Base-by-base conservation (phyloP, 805 yeast genomes). In the Scheffersomyces coipomensis region DNA sequence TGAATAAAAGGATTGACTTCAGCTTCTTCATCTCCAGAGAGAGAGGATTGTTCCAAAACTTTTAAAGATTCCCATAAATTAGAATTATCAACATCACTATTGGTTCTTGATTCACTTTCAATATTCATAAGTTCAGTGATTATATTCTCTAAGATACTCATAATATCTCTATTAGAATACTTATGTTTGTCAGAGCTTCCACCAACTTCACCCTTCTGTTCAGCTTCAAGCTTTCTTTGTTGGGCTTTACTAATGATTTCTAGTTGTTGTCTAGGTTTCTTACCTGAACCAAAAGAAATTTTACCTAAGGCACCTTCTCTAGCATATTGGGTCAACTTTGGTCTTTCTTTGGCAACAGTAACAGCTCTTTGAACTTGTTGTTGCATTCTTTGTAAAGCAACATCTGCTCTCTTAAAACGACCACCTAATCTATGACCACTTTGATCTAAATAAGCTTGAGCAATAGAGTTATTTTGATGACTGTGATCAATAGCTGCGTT, bases 351-450 rank as follows among this genome's bases (percentile, higher is more conserved):
- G 18, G 97, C 99, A 29, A 88, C 91, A 39, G 91, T 86, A 13
- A 91, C 97, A 12, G 98, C 98, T 55, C 86, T 88, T 56, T 89
- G 95, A 38, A 91, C 96, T 68, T 91, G 98, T 60, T 89, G 96
- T 67, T 91, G 97, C 96, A 93, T 88, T 73, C 97, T 83, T 70
- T 88, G 96, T 54, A 90, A 74, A 1, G 96, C 97, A 48, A 88
- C 81, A 62, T 88, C 95, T 7, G 90, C 91, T 60, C 91, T 74
- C 64, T 82, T 85, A 46, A 81, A 73, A 60, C 89, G 80, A 37
- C 95, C 95, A 52, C 95, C 95, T 40, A 87, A 70, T 64, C 93
- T 79, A 64, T 88, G 95, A 37, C 96, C 96, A 42, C 95, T 83
- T 59, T 85, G 95, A 55, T 88, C 93, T 57, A 89, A 69, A 55